phyloP scores from a whole-genome alignment of 2,329 filamentous ascomycete genomes.

The Colletotrichum graminicola region DNA sequence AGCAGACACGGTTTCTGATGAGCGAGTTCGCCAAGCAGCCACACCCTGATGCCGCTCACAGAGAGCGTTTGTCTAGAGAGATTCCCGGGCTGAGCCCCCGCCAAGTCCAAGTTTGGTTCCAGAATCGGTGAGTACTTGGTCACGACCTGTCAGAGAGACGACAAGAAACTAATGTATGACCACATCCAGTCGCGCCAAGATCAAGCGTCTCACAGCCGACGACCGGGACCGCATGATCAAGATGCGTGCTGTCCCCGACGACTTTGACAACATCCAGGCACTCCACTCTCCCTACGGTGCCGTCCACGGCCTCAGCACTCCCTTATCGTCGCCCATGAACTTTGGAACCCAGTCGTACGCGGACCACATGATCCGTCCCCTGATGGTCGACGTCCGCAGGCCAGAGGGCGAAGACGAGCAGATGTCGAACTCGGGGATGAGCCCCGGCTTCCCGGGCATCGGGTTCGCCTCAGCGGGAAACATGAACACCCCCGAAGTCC shows the following conservation, averaged over 20 bases:
- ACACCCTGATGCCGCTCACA: constrained; percentile 91
- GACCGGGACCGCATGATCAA: constrained; percentile 79
- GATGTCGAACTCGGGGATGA: constrained; percentile 75
- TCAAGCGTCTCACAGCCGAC: constrained; percentile 77
- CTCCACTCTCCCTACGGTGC: constrained; percentile 76
- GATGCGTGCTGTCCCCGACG: constrained; percentile 78
- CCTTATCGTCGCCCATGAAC: constrained; percentile 63
- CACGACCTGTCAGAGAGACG: constrained; percentile 12
- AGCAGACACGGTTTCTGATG: constrained; percentile 97
- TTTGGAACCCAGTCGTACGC: constrained; percentile 63
- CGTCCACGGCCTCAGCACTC: constrained; percentile 64
- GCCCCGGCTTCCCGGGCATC: constrained; percentile 75
- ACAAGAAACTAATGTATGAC: constrained; percentile 40
- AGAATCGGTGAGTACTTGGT: constrained; percentile 80
- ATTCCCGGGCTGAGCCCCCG: constrained; percentile 92
- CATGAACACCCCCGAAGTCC: constrained; percentile 65
- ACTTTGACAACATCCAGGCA: constrained; percentile 78
- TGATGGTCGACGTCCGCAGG: constrained; percentile 77
- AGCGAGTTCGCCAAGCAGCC: constrained; percentile 96
- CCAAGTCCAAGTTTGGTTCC: constrained; percentile 98
- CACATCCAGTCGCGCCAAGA: constrained; percentile 72
- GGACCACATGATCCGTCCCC: constrained; percentile 73
- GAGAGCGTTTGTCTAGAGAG: constrained; percentile 87
- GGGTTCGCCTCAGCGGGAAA: constrained; percentile 69
- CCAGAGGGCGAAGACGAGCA: constrained; percentile 71